Conservation (phyloP, 768 basidiomycete genomes). For the Omphalotus guepiniiformis region DNA sequence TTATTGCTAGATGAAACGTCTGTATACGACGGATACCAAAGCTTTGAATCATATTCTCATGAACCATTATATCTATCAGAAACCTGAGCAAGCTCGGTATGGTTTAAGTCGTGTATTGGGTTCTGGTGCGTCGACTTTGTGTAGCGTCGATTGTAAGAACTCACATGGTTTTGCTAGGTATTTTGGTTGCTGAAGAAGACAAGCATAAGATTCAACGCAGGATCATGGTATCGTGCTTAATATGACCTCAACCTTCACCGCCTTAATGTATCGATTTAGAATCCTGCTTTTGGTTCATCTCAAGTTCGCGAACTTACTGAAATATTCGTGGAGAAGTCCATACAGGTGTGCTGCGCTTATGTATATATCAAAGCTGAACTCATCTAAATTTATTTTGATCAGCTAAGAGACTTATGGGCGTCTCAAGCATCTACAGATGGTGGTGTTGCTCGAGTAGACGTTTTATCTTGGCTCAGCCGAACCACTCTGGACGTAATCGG, state of each 20-base stretch:
- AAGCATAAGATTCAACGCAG: slow-evolving; percentile 42
- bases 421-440: slow-evolving; percentile 25
- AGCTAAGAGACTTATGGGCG: slow-evolving; percentile 49
- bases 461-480: slow-evolving; percentile 59
- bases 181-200: slow-evolving; percentile 46
- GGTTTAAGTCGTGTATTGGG: slow-evolving; percentile 27
- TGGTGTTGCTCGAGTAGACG: slow-evolving; percentile 41
- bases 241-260: background rate
- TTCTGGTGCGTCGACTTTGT: slow-evolving; percentile 20
- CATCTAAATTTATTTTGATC: background rate
- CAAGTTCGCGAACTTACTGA: slow-evolving; percentile 55
- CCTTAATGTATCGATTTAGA: slow-evolving; percentile 28
- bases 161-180: slow-evolving; percentile 26
- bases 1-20: slow-evolving; percentile 22
- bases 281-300: slow-evolving; percentile 59
- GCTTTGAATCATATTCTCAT: slow-evolving; percentile 46
- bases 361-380: background rate
- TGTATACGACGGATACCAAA: slow-evolving; percentile 42
- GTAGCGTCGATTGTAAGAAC: background rate
- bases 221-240: slow-evolving; percentile 34
- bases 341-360: slow-evolving; percentile 30
- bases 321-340: slow-evolving; percentile 53
- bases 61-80: slow-evolving; percentile 36
- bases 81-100: slow-evolving; percentile 26
- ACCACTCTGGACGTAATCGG: slow-evolving; percentile 78